Percentiles rank a stretch among this genome's conserved stretches.
Evolutionary conservation across 169 alveolate species (phyloP).

Genomic region (Plasmodium relictum): DNA sequence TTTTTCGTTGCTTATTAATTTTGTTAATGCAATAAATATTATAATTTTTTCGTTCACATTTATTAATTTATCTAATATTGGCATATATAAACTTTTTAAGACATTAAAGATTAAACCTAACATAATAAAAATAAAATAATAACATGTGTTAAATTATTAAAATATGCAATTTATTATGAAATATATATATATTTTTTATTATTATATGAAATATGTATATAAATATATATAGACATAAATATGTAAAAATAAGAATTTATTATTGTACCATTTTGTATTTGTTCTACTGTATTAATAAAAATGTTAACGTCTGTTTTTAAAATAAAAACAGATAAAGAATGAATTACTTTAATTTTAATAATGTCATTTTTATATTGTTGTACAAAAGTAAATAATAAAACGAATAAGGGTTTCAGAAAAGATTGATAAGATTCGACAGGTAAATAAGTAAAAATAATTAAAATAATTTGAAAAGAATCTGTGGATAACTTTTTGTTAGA

Average conservation of each 20-base stretch:
- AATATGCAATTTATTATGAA: too few species aligned
- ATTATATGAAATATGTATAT: background rate
- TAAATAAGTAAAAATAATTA: conserved; percentile 84
- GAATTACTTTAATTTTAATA: conserved; percentile 41
- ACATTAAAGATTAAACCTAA: conserved; percentile 46
- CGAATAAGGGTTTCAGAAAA: conserved; percentile 83
- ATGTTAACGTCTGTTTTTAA: conserved; percentile 16
- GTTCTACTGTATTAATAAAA: conserved; percentile 24
- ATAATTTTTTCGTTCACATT: conserved; percentile 64
- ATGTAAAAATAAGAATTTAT: background rate
- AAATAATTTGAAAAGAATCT: conserved; percentile 86
- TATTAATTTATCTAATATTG: conserved; percentile 42
- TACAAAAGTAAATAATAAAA: conserved; percentile 83
- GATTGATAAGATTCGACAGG: conserved; percentile 84
- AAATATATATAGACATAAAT: background rate
- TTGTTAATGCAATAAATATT: conserved; percentile 40
- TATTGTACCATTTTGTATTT: conserved; percentile 10
- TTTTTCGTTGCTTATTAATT: conserved; percentile 22
- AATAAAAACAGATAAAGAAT: conserved; percentile 30
- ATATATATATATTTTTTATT: too few species aligned
- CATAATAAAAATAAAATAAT: background rate
- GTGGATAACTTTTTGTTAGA: conserved; percentile 86
- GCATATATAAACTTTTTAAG: conserved; percentile 48
- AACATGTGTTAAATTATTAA: background rate
- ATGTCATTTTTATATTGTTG: conserved; percentile 82